phyloP scores from a whole-genome alignment of 495 filamentous ascomycete genomes.

The Penicillium bialowiezense region DNA sequence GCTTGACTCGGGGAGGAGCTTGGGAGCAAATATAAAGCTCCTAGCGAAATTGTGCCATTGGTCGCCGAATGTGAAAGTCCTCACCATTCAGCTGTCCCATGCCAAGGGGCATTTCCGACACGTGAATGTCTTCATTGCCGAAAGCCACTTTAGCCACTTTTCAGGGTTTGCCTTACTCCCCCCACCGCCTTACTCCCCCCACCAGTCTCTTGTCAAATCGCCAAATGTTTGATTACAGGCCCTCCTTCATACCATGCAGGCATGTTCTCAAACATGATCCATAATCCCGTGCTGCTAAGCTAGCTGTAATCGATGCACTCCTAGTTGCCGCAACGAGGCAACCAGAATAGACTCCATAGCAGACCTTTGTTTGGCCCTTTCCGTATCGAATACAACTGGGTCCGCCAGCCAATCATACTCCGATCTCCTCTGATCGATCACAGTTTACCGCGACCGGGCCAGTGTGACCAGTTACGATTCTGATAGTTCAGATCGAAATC shows the following conservation, averaged over 20 bases:
- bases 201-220: neutral
- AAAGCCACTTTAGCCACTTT: conserved; percentile 10
- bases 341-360: conserved; percentile 5
- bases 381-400: conserved; percentile 8
- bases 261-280: neutral
- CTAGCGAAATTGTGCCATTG: neutral
- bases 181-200: no score
- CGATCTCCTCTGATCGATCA: conserved; percentile 12
- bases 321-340: conserved; percentile 22
- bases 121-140: conserved; percentile 9
- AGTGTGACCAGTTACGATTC: conserved; percentile 18
- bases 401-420: conserved; percentile 13
- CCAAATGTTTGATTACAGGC: neutral
- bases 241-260: neutral
- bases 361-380: conserved; percentile 3
- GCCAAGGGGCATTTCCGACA: conserved; percentile 15
- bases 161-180: conserved; percentile 3
- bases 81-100: conserved; percentile 3
- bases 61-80: neutral
- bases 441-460: conserved; percentile 16
- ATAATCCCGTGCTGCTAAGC: neutral
- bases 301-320: conserved; percentile 9
- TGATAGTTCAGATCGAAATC: conserved; percentile 24
- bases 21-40: conserved; percentile 12
- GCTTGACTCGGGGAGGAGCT: neutral